These are phyloP conservation scores for Wickerhamomyces hampshirensis DNA, from an alignment of 805 yeast genomes.

Conservation along the genomic window DNA sequence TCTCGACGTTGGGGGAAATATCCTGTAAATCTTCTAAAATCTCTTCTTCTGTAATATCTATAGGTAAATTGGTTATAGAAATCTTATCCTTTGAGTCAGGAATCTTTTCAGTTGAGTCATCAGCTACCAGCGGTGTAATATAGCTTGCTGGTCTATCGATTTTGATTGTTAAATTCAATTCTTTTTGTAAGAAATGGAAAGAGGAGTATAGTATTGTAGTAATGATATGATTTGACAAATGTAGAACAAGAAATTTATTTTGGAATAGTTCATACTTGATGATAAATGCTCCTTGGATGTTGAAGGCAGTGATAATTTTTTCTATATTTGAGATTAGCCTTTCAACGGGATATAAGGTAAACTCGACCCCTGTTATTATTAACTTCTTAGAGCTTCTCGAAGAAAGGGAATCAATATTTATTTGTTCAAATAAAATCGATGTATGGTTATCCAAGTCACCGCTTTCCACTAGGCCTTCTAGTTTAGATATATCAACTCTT, in stretches of 20 bases:
- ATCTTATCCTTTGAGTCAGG: conserved; percentile 43
- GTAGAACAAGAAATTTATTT: conserved; percentile 39
- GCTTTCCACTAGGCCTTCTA: conserved; percentile 27
- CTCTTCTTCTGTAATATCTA: conserved; percentile 37
- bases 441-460: conserved; percentile 28
- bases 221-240: conserved; percentile 43
- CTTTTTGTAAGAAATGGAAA: conserved; percentile 30
- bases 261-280: conserved; percentile 30
- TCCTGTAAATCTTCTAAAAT: conserved; percentile 37
- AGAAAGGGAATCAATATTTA: conserved; percentile 23
- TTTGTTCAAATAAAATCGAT: conserved; percentile 30
- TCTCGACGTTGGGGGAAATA: conserved; percentile 14
- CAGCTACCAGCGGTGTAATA: conserved; percentile 26
- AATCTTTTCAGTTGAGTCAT: conserved; percentile 1
- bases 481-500: conserved; percentile 27
- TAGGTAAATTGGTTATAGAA: conserved; percentile 41
- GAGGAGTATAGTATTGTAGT: conserved; percentile 54
- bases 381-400: conserved; percentile 26
- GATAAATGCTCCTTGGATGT: conserved; percentile 36
- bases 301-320: conserved; percentile 39
- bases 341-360: conserved; percentile 26
- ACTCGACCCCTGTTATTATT: conserved; percentile 27
- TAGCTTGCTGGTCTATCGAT: conserved; percentile 45
- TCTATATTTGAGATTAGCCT: conserved; percentile 42
- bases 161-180: conserved; percentile 27